phyloP scores from a whole-genome alignment of 75 land plant species.

The Pinus albicaulis region DNA sequence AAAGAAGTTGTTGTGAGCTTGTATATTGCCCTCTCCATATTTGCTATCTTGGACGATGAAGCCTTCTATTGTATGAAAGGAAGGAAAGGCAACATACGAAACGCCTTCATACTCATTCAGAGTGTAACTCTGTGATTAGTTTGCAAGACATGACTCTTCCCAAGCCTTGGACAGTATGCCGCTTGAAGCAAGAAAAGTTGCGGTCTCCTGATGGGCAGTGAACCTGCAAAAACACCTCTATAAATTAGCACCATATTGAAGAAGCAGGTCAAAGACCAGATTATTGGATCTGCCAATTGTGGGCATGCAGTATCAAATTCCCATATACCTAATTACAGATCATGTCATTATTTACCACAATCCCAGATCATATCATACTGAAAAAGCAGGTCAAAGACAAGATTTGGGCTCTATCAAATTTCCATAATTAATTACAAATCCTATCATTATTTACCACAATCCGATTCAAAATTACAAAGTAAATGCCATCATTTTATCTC shows the following conservation, averaged over 20 bases:
- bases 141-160: background rate
- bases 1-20: background rate
- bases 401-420: too few species aligned
- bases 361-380: too few species aligned
- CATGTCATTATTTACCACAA: too few species aligned
- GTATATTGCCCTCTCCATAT: slow-evolving; percentile 1
- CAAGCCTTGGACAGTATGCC: background rate
- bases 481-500: too few species aligned
- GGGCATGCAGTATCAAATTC: background rate
- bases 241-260: background rate
- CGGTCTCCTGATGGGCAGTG: background rate
- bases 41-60: background rate
- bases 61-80: background rate
- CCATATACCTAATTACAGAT: background rate
- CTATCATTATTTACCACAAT: too few species aligned
- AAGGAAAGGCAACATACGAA: background rate
- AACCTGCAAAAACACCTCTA: background rate
- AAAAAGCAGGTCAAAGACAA: too few species aligned
- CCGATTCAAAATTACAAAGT: too few species aligned
- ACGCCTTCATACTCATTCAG: slow-evolving; percentile 4
- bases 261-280: too few species aligned
- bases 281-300: too few species aligned
- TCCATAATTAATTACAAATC: too few species aligned
- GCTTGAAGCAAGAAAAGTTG: background rate
- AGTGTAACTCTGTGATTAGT: background rate